Percentiles rank a stretch among this genome's conserved stretches.
These are phyloP conservation scores for Talaromyces piceae DNA, from an alignment of 2,329 filamentous ascomycete species.

Conservation along the genomic window DNA sequence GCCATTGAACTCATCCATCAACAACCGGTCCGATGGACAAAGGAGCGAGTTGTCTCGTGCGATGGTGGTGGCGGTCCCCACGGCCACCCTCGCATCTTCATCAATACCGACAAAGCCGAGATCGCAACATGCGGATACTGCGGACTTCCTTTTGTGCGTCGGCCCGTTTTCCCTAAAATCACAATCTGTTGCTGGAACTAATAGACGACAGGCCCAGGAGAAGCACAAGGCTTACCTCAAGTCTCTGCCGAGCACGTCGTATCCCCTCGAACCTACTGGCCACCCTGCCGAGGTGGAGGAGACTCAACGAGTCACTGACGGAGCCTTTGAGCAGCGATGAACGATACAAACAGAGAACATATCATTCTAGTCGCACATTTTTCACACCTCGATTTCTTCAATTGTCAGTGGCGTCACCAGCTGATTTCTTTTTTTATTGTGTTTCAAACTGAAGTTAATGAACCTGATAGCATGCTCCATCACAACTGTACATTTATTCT, in stretches of 20 bases:
- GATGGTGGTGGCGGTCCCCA: conserved; percentile 86
- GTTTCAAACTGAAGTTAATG: conserved; percentile 16
- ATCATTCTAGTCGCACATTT: neutral
- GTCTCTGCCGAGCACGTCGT: conserved; percentile 70
- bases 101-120: conserved; percentile 96
- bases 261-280: conserved; percentile 63
- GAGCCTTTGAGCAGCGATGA: conserved; percentile 55
- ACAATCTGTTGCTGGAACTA: neutral
- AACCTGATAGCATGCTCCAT: conserved; percentile 19
- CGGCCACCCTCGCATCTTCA: conserved; percentile 89
- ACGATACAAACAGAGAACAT: conserved; percentile 4
- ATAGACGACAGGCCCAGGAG: conserved; percentile 65
- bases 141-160: conserved; percentile 79
- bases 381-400: conserved; percentile 2
- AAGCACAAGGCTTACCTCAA: conserved; percentile 79
- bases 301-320: conserved; percentile 52
- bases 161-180: neutral
- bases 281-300: conserved; percentile 53
- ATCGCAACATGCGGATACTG: conserved; percentile 89
- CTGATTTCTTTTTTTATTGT: conserved; percentile 15
- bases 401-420: conserved; percentile 10
- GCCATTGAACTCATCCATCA: conserved; percentile 96
- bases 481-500: conserved; percentile 18
- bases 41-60: conserved; percentile 73
- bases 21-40: conserved; percentile 87